Conservation (phyloP, 164 flowering plant genomes). For the Saururus chinensis region DNA sequence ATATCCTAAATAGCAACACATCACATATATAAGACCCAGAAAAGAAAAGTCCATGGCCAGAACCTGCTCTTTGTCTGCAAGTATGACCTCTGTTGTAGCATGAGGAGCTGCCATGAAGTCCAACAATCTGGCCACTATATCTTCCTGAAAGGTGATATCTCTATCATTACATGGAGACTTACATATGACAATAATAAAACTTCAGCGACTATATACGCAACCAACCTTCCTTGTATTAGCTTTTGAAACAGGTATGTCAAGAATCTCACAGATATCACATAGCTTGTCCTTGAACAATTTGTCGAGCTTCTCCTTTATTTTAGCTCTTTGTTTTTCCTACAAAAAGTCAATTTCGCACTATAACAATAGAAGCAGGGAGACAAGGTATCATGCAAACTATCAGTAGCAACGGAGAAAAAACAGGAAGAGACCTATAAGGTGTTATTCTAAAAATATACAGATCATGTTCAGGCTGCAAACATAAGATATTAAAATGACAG, state of each 20-base stretch:
- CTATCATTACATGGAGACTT: neutral
- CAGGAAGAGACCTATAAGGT: no score
- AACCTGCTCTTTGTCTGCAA: constrained; percentile 78
- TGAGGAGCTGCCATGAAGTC: constrained; percentile 80
- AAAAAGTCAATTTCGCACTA: neutral
- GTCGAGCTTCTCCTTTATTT: constrained; percentile 73
- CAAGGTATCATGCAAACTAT: no score
- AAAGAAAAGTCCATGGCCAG: neutral
- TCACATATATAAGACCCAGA: no score
- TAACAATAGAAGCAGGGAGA: no score
- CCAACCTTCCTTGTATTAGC: constrained; percentile 69
- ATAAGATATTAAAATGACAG: no score
- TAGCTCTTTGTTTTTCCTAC: constrained; percentile 73
- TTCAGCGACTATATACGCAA: neutral
- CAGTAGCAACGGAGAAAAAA: no score
- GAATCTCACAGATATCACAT: constrained; percentile 71
- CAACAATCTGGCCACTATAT: constrained; percentile 54
- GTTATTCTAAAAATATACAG: no score
- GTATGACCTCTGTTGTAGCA: constrained; percentile 54
- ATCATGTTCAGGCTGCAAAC: no score
- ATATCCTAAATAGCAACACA: no score
- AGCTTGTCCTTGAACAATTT: constrained; percentile 67
- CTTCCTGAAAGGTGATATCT: constrained; percentile 54
- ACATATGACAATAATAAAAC: neutral
- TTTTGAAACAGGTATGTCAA: constrained; percentile 64